These are phyloP conservation scores for Pseudogymnoascus sp. DNA, from an alignment of 2,329 filamentous ascomycete genomes.

Conservation along the genomic window DNA sequence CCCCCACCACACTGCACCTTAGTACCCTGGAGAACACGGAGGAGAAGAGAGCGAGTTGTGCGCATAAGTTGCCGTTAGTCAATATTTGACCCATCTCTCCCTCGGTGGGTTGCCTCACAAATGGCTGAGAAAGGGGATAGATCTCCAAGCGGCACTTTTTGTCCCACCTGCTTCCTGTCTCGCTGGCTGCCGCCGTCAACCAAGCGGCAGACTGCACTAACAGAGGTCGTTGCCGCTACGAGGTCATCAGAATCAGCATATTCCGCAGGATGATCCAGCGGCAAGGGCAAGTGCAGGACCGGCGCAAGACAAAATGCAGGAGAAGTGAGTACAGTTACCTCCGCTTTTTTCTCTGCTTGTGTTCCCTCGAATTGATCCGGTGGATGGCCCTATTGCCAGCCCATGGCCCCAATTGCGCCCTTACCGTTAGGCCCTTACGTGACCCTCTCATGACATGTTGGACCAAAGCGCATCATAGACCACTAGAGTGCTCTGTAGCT, in stretches of 20 bases:
- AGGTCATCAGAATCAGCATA: neutral
- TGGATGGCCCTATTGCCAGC: neutral
- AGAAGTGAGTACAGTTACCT: neutral
- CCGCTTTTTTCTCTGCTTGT: neutral
- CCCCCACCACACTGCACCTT: neutral
- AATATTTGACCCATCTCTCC: neutral
- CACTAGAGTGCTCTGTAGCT: neutral
- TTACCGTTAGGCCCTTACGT: neutral
- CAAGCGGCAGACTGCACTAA: slow-evolving; percentile 8
- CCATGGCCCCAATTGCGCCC: no score
- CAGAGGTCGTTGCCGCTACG: neutral
- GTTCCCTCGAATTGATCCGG: slow-evolving; percentile 2
- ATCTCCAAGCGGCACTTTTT: neutral
- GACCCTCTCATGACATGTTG: slow-evolving; percentile 3
- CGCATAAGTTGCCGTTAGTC: neutral
- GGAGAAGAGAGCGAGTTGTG: neutral
- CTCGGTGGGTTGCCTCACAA: neutral
- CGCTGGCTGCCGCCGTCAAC: slow-evolving; percentile 5
- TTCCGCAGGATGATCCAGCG: neutral
- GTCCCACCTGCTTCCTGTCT: slow-evolving; percentile 1
- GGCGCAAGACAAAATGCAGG: neutral
- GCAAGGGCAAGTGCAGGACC: neutral
- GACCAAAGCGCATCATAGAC: slow-evolving; percentile 3
- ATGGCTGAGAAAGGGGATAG: neutral
- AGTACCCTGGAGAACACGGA: neutral